phyloP scores from a whole-genome alignment of 768 basidiomycete genomes.

The Trametes gibbosa region DNA sequence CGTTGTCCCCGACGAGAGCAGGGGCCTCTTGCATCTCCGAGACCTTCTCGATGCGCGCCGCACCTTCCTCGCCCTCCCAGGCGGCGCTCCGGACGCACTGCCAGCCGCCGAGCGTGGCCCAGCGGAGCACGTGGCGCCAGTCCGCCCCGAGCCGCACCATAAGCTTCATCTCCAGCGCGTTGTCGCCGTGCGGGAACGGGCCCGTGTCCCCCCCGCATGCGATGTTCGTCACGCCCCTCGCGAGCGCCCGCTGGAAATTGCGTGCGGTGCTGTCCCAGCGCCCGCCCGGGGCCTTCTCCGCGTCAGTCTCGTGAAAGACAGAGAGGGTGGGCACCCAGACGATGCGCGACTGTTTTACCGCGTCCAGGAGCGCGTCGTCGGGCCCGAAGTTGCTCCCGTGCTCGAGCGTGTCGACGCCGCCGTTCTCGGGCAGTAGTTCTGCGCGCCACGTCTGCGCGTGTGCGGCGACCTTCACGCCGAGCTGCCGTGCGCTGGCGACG shows the following conservation, averaged over 20 bases:
- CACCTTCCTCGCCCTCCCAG: slow-evolving; percentile 40
- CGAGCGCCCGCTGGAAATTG: slow-evolving; percentile 47
- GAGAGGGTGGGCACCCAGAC: slow-evolving; percentile 62
- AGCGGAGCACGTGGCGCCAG: slow-evolving; percentile 51
- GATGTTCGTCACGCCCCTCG: slow-evolving; percentile 43
- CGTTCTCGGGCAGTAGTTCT: slow-evolving; percentile 13
- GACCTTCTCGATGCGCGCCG: slow-evolving; percentile 27
- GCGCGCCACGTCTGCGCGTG: slow-evolving; percentile 40
- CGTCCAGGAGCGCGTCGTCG: slow-evolving; percentile 11
- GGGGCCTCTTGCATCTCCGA: slow-evolving; percentile 28
- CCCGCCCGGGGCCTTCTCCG: slow-evolving; percentile 15
- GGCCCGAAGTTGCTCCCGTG: slow-evolving; percentile 42
- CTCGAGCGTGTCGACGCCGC: slow-evolving; percentile 52
- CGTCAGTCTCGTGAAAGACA: slow-evolving; percentile 39
- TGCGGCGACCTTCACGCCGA: slow-evolving; percentile 56
- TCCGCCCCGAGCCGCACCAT: slow-evolving; percentile 57
- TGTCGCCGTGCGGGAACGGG: slow-evolving; percentile 58
- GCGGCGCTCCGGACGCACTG: slow-evolving; percentile 46
- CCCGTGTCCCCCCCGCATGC: slow-evolving; percentile 68
- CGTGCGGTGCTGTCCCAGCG: slow-evolving; percentile 38
- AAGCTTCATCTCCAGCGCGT: slow-evolving; percentile 57
- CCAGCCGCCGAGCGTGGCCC: slow-evolving; percentile 62
- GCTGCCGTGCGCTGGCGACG: slow-evolving; percentile 48
- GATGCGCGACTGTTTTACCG: background rate
- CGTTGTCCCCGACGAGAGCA: slow-evolving; percentile 42